phyloP scores from a whole-genome alignment of 2,329 filamentous ascomycete genomes.

The Diaporthe batatas region DNA sequence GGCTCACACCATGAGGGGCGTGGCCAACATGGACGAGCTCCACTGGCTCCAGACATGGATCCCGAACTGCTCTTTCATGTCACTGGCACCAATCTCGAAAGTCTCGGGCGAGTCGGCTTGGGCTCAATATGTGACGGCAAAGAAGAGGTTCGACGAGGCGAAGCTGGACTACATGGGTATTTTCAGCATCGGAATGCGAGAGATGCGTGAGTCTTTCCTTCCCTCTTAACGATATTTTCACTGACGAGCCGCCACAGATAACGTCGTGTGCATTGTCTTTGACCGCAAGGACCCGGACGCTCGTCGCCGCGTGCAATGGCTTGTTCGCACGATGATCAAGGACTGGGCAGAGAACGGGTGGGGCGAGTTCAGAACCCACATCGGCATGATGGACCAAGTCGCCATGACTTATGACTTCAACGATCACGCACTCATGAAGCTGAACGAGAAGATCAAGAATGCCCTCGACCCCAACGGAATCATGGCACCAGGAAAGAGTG shows the following conservation, averaged over 20 bases:
- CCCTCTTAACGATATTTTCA: background rate
- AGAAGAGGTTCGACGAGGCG: conserved; percentile 45
- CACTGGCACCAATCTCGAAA: conserved; percentile 55
- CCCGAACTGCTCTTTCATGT: conserved; percentile 55
- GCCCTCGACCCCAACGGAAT: conserved; percentile 59
- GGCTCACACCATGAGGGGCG: conserved; percentile 48
- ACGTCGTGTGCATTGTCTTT: conserved; percentile 60
- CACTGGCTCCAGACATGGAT: conserved; percentile 52
- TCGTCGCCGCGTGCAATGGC: conserved; percentile 46
- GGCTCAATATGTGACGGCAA: conserved; percentile 51
- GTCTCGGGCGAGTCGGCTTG: conserved; percentile 53
- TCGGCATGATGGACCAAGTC: conserved; percentile 56
- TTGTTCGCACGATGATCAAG: conserved; percentile 53
- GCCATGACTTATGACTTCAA: conserved; percentile 56
- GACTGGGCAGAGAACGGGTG: conserved; percentile 53
- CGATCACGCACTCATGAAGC: conserved; percentile 51
- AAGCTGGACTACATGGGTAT: conserved; percentile 51
- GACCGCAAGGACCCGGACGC: conserved; percentile 53
- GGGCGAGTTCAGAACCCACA: conserved; percentile 57
- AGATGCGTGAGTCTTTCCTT: conserved; percentile 53
- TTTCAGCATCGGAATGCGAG: conserved; percentile 52
- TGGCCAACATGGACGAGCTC: conserved; percentile 57
- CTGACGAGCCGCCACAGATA: conserved; percentile 43
- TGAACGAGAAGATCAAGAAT: conserved; percentile 56
- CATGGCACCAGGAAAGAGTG: conserved; percentile 60